Evolutionary conservation across 352 stramenopile species (phyloP).

Genomic region (Phytophthora hybrid): DNA sequence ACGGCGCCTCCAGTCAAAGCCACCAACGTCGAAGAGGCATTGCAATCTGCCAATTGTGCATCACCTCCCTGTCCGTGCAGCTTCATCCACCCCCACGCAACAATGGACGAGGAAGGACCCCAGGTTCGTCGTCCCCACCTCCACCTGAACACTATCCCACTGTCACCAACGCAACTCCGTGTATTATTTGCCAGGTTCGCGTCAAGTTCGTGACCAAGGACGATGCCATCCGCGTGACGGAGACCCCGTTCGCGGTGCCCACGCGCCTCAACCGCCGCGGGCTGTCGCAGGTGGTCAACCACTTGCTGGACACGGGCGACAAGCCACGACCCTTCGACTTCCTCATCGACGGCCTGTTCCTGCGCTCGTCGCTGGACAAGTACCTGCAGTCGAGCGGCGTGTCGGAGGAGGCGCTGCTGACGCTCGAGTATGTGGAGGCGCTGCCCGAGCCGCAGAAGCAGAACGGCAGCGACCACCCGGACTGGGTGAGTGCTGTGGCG

Average conservation of each 20-base stretch:
- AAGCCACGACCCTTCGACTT: constrained; percentile 87
- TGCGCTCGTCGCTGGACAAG: constrained; percentile 82
- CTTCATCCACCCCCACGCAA: not conserved
- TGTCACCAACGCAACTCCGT: not conserved
- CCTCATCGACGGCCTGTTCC: constrained; percentile 76
- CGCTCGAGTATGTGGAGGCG: constrained; percentile 91
- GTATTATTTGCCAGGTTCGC: constrained; percentile 60
- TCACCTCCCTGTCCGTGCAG: not conserved
- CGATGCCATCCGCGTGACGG: constrained; percentile 86
- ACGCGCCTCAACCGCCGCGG: constrained; percentile 79
- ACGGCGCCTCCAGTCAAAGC: not conserved
- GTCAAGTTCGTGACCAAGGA: constrained; percentile 93
- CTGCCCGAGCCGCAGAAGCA: constrained; percentile 77
- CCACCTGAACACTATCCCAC: not conserved
- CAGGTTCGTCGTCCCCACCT: constrained; percentile 28
- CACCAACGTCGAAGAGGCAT: not conserved
- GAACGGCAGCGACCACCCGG: constrained; percentile 72
- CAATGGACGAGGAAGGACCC: constrained; percentile 52
- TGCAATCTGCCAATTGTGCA: not conserved
- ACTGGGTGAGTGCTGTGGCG: constrained; percentile 88
- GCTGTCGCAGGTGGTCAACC: constrained; percentile 91
- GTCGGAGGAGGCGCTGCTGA: constrained; percentile 86
- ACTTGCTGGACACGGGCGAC: constrained; percentile 69
- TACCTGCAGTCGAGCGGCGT: constrained; percentile 71
- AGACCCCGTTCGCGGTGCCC: constrained; percentile 91